These are phyloP conservation scores for Entophlyctis luteolus DNA, from an alignment of 192 early-diverging fungal species.

Conservation along the genomic window DNA sequence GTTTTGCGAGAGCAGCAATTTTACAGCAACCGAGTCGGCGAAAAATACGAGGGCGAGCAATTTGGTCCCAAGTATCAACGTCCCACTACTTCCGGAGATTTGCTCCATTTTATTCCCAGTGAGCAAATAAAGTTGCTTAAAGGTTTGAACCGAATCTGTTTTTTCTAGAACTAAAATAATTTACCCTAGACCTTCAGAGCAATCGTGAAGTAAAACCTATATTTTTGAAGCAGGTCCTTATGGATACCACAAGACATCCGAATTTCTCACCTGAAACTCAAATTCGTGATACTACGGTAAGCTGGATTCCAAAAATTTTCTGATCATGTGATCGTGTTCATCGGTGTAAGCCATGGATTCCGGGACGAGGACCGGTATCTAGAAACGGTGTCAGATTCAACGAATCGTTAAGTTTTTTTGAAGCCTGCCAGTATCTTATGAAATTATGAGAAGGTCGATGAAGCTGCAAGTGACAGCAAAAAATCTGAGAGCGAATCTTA, in stretches of 20 bases:
- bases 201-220: conserved; percentile 50
- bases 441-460: too few relatives aligned
- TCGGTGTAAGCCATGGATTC: conserved; percentile 28
- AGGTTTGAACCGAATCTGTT: conserved; percentile 31
- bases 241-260: conserved; percentile 38
- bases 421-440: too few relatives aligned
- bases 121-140: conserved; percentile 57
- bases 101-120: conserved; percentile 55
- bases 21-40: conserved; percentile 10
- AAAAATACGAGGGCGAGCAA: not conserved
- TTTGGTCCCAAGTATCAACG: conserved; percentile 2
- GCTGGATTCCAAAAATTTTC: not conserved
- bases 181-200: conserved; percentile 43
- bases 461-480: too few relatives aligned
- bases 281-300: conserved; percentile 31
- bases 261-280: conserved; percentile 35
- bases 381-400: conserved; percentile 42
- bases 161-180: not conserved
- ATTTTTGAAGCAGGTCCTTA: conserved; percentile 40
- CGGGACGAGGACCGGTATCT: conserved; percentile 18
- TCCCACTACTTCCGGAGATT: conserved; percentile 30
- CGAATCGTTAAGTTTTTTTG: conserved; percentile 33
- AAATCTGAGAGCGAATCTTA: too few relatives aligned
- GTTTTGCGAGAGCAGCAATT: conserved; percentile 13
- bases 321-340: not conserved